Evolutionary conservation across 306 rosid genomes (phyloP).

Genomic region (Styphnolobium japonicum): DNA sequence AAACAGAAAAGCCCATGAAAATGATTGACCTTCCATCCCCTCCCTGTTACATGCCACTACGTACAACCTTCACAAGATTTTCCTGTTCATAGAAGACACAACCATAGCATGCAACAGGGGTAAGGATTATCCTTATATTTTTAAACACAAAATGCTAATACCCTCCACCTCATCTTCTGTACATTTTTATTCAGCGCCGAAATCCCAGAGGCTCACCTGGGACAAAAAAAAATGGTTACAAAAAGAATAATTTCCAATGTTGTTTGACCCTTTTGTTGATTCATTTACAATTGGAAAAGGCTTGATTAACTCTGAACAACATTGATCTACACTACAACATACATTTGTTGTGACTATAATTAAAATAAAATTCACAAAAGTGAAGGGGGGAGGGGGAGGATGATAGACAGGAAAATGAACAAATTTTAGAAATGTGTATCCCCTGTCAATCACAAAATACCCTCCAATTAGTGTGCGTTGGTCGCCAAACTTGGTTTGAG

Average conservation of each 20-base stretch:
- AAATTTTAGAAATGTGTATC: not conserved
- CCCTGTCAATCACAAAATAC: slow-evolving; percentile 5
- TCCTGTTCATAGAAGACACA: not conserved
- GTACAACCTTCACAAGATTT: not conserved
- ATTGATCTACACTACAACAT: slow-evolving; percentile 38
- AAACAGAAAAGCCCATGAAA: not conserved
- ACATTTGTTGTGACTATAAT: slow-evolving; percentile 23
- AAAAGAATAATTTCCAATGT: slow-evolving; percentile 17
- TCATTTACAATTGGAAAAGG: slow-evolving; percentile 35
- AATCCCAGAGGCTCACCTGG: not conserved
- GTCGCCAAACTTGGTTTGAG: slow-evolving; percentile 23
- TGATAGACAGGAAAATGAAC: not conserved
- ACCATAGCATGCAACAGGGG: not conserved
- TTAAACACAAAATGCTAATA: not conserved
- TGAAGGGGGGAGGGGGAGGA: not conserved
- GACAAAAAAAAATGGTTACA: not conserved
- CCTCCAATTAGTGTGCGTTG: slow-evolving; percentile 24
- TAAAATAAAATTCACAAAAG: slow-evolving; percentile 1
- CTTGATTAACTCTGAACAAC: slow-evolving; percentile 15
- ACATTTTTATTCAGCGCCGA: not conserved
- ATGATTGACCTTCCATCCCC: not conserved
- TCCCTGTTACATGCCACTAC: not conserved
- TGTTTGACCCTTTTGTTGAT: slow-evolving; percentile 6
- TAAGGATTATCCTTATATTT: not conserved
- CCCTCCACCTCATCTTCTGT: not conserved